A percentile compares a stretch with the other conserved stretches of the same genome.
Evolutionary conservation across 371 early-diverging fungal species (phyloP).

Genomic region (Haplosporangium sp.): DNA sequence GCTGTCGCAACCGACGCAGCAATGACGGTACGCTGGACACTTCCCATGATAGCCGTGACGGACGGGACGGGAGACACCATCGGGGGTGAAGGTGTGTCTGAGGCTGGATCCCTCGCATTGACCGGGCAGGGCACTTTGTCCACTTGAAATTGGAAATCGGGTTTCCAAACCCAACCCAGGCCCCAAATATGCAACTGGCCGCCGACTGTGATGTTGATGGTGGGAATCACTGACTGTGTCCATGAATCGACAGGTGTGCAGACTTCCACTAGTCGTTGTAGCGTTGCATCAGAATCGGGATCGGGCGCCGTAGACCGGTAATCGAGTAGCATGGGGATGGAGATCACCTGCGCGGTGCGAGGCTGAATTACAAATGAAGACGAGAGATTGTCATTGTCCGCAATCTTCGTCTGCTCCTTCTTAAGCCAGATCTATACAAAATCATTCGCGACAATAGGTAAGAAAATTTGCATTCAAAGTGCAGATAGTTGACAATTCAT

Average conservation of each 20-base stretch:
- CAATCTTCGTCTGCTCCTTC: conserved; percentile 12
- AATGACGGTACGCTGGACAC: not conserved
- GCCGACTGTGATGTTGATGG: conserved; percentile 16
- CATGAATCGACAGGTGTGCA: conserved; percentile 13
- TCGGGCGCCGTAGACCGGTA: conserved; percentile 7
- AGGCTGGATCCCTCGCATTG: conserved; percentile 7
- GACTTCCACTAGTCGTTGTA: conserved; percentile 16
- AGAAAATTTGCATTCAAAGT: not conserved
- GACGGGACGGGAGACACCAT: conserved; percentile 12
- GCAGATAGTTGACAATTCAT: too few relatives aligned
- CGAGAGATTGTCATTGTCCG: conserved; percentile 14
- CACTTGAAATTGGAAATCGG: conserved; percentile 20
- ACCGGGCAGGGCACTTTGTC: conserved; percentile 39
- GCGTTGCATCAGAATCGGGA: not conserved
- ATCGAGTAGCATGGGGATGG: conserved; percentile 33
- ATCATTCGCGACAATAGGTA: not conserved
- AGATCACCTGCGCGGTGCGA: conserved; percentile 7
- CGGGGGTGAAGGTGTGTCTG: conserved; percentile 4
- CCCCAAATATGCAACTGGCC: conserved; percentile 45
- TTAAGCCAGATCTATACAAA: conserved; percentile 15
- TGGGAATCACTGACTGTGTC: not conserved
- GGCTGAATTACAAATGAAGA: conserved; percentile 23
- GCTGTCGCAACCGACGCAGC: not conserved
- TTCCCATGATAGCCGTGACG: conserved; percentile 5
- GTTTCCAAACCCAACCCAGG: conserved; percentile 47